Base-by-base conservation (phyloP, 176 grass and related monocot genomes). In the Echinochloa phyllopogon region DNA sequence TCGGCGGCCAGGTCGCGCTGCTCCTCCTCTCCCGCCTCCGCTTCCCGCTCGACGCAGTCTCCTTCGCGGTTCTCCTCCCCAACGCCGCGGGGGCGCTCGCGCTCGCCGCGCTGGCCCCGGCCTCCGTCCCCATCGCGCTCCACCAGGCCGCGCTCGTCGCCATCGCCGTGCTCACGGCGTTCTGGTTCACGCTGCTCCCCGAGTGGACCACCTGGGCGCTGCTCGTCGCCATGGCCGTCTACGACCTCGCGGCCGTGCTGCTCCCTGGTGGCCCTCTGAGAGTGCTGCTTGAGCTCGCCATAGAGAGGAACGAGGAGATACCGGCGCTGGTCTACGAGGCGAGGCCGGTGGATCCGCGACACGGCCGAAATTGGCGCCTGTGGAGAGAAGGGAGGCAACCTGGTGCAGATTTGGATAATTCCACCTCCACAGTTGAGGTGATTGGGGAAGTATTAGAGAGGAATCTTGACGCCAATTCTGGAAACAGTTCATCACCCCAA, bases 131-230 rank as follows among this genome's bases (percentile, higher is more conserved):
- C 37, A 98, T 98, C 88, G 85, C 85, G 62, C 72, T 95, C 65
- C 94, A 95, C 78, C 96, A 98, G 86, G 83, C 89, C 5, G 94
- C 92, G 60, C 85, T 98, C 52, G 87, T 98, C 41, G 40, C 79
- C 68, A 76, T 98, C 58, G 96, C 93, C 53, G 96, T 98, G 10
- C 86, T 95, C 74, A 94, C 92, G 2, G 93, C 96, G 45, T 95
- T 95, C 84, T 98, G 87, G 89, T 98, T 98, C 85, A 95, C 96
- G 59, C 83, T 98, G 23, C 89, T 98, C 1, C 91, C 93, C 12
- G 91, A 98, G 93, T 95, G 93, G 96, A 98, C 96, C 51, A 98
- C 93, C 56, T 98, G 91, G 93, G 75, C 91, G 64, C 90, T 98
- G 45, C 88, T 98, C 59, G 53, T 95, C 13, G 91, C 93, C 79